These are phyloP conservation scores for Clavispora vitiphila DNA, from an alignment of 805 yeast species.

Conservation along the genomic window DNA sequence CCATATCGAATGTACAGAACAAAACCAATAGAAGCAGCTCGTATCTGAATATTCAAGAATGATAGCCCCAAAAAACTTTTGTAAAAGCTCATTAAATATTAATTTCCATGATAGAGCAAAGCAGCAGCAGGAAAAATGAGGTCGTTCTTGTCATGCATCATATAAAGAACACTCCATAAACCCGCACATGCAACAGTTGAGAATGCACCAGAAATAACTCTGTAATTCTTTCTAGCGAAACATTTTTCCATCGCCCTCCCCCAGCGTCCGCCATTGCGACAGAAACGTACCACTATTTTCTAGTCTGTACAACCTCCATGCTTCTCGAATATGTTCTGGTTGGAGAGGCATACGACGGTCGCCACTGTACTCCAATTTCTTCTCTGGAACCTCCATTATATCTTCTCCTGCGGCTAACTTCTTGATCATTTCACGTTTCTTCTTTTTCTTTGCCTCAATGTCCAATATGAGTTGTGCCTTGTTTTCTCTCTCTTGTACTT, in stretches of 20 bases:
- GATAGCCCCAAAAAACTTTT: no score
- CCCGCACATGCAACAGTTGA: no score
- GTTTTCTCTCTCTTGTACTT: slow-evolving; percentile 55
- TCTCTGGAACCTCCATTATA: slow-evolving; percentile 14
- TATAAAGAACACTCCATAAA: no score
- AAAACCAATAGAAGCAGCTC: no score
- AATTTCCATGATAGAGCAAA: neutral
- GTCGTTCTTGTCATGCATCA: no score
- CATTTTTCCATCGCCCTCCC: slow-evolving; percentile 64
- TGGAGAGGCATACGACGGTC: slow-evolving; percentile 55
- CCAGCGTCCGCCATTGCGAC: slow-evolving; percentile 66
- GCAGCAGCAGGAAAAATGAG: no score
- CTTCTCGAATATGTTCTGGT: slow-evolving; percentile 85
- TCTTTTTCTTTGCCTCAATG: slow-evolving; percentile 34
- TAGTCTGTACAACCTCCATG: slow-evolving; percentile 70
- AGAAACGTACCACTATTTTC: slow-evolving; percentile 63
- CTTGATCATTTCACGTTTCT: slow-evolving; percentile 28
- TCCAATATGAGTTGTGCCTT: slow-evolving; percentile 35
- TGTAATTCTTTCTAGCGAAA: slow-evolving; percentile 43
- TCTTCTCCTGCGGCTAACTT: slow-evolving; percentile 34
- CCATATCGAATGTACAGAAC: no score
- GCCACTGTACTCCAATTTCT: slow-evolving; percentile 31
- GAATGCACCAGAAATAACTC: no score
- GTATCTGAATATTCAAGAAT: no score
- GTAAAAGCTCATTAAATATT: neutral